Evolutionary conservation across 768 basidiomycete species (phyloP), one percentile per base, ranked within the genome.

Genomic region (Leccinum disarticulatum): DNA sequence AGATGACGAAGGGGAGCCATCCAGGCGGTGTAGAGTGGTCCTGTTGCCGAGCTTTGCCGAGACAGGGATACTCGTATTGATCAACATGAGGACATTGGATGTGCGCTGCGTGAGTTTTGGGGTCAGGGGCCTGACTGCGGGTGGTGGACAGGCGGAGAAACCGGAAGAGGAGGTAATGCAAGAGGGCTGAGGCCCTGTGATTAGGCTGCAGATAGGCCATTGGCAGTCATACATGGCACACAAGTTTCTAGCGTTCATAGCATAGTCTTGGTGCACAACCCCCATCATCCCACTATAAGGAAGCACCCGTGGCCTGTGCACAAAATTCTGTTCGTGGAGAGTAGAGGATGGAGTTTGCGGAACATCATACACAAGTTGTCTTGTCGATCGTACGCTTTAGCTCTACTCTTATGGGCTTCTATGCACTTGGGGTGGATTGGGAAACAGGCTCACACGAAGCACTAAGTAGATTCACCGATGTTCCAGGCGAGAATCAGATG

Each of bases 31-130:
- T 76, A 79, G 95, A 55, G 77, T 97, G 41, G 80, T 98, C 27
- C 78, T 96, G 60, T 76, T 97, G 27, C 96, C 96, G 1, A 81
- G 79, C 38, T 98, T 98, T 69, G 78, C 84, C 15, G 80, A 87
- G 68, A 90, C 90, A 9, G 94, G 95, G 2, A 77, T 81, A 43
- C 71, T 98, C 54, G 91, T 87, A 19, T 78, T 97, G 9, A 80
- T 97, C 52, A 92, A 97, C 71, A 71, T 94, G 65, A 79, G 84
- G 69, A 90, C 88, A 22, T 74, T 96, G 67, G 87, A 82, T 56
- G 86, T 91, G 22, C 87, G 79, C 64, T 82, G 81, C 55, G 73
- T 90, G 35, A 75, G 78, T 58, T 87, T 90, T 67, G 79, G 77
- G 1, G 77, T 86, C 35, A 64, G 68, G 19, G 77, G 77, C 17